Evolutionary conservation across 192 early-diverging fungal species (phyloP), one percentile per base, ranked within the genome.

Genomic region (Podila verticillata): DNA sequence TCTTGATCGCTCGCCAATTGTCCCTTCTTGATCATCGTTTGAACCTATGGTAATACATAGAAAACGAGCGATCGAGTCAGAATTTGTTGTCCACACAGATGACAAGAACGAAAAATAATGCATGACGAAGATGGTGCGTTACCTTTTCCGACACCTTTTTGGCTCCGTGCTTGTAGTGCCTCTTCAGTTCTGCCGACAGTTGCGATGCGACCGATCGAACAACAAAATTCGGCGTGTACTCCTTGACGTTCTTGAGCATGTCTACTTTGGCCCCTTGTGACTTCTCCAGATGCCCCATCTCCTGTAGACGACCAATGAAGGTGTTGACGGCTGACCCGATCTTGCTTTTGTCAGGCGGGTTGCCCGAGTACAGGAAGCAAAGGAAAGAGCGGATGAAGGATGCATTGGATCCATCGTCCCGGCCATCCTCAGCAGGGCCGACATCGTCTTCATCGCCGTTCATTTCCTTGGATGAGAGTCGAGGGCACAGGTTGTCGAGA

Each of bases 181-280:
- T 58, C 44, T 60, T 68, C 20, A 68, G 35, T 28, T 68, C 57
- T 8, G 57, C 56, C 22, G 66, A 60, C 39, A 68, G 57, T 57
- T 68, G 66, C n/a, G 57, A 68, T 34, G 66, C 66, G 34, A 60
- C 57, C 39, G 66, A 68, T 48, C 66, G 56, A 68, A 68, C 57
- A 10, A 68, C 10, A 29, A 29, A 68, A 22, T 26, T 48, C 8
- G 35, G 66, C 4, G 66, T 48, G 28, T 58, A 68, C 26, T 60
- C 56, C 66, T 68, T 60, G 22, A 58, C 66, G 60, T 30, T 44
- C 35, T 48, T 60, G 34, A 68, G 15, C 17, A 58, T 29, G 4
- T 68, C 66, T n/a, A 39, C 22, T 57, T 68, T 60, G 32, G 17
- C 34, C 57, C 5, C 7, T n/a, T 58, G 13, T 9, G 19, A 68